These are phyloP conservation scores for Phalaenopsis aphrodite DNA, from an alignment of 106 monocot species.

Conservation along the genomic window DNA sequence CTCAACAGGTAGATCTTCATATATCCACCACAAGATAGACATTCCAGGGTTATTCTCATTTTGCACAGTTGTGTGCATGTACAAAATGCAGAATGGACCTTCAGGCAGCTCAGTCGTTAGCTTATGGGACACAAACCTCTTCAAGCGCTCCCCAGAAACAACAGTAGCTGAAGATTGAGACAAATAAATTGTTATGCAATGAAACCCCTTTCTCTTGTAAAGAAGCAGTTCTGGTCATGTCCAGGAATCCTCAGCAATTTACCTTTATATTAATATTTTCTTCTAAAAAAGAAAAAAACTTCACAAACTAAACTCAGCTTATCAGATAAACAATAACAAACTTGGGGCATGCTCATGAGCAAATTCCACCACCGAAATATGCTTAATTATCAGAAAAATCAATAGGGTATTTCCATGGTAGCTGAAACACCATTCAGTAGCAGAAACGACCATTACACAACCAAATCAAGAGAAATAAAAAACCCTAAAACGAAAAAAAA, in stretches of 20 bases:
- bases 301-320: neutral
- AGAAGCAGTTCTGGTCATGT: neutral
- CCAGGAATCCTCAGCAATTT: neutral
- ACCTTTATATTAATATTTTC: neutral
- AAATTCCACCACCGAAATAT: neutral
- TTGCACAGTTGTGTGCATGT: constrained; percentile 77
- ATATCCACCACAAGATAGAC: constrained; percentile 69
- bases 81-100: constrained; percentile 75
- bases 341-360: neutral
- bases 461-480: neutral
- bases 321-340: neutral
- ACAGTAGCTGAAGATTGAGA: constrained; percentile 41
- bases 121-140: constrained; percentile 70
- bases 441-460: neutral
- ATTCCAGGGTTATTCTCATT: constrained; percentile 88
- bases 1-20: constrained; percentile 73
- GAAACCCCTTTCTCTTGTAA: neutral
- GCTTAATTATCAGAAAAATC: neutral
- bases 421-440: neutral
- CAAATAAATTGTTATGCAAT: neutral
- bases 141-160: constrained; percentile 69
- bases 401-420: neutral
- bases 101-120: constrained; percentile 49
- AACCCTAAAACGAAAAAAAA: neutral
- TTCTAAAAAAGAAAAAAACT: neutral